A percentile compares a stretch with the other conserved stretches of the same genome.
Evolutionary conservation across 73 alveolate genomes (phyloP).

Genomic region (Tetrahymena thermophila): DNA sequence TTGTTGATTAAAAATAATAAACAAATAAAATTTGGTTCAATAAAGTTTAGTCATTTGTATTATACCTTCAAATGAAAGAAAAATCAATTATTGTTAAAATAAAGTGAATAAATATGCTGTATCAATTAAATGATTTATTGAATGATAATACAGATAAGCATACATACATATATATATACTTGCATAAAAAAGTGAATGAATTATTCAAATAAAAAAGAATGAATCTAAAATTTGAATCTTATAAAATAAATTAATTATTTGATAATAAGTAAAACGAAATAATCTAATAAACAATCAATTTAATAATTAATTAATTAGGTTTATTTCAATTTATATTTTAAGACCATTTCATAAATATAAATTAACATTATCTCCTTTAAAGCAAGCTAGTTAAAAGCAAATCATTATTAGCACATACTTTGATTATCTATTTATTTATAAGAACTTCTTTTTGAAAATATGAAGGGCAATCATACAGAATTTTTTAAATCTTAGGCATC

Average conservation of each 20-base stretch:
- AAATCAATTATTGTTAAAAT: too few relatives aligned
- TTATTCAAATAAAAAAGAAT: not conserved
- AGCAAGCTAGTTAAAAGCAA: not conserved
- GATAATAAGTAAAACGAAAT: not conserved
- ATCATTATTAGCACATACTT: not conserved
- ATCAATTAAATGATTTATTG: not conserved
- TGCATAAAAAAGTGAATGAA: not conserved
- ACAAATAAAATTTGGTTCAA: too few relatives aligned
- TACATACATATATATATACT: too few relatives aligned
- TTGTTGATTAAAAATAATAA: too few relatives aligned
- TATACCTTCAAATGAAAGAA: not conserved
- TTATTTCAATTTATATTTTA: not conserved
- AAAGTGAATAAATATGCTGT: not conserved
- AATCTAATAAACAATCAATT: not conserved
- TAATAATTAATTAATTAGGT: not conserved
- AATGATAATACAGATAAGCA: not conserved
- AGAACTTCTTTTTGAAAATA: not conserved
- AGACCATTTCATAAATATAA: not conserved
- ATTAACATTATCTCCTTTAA: not conserved
- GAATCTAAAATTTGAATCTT: not conserved
- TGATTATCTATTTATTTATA: not conserved
- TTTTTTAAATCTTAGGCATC: not conserved
- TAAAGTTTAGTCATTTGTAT: too few relatives aligned
- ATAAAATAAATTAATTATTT: not conserved
- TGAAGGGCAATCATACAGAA: not conserved